A percentile compares a stretch with the other conserved stretches of the same genome.
These are phyloP conservation scores for Piper betle DNA, from an alignment of 164 flowering plant genomes.

Conservation along the genomic window DNA sequence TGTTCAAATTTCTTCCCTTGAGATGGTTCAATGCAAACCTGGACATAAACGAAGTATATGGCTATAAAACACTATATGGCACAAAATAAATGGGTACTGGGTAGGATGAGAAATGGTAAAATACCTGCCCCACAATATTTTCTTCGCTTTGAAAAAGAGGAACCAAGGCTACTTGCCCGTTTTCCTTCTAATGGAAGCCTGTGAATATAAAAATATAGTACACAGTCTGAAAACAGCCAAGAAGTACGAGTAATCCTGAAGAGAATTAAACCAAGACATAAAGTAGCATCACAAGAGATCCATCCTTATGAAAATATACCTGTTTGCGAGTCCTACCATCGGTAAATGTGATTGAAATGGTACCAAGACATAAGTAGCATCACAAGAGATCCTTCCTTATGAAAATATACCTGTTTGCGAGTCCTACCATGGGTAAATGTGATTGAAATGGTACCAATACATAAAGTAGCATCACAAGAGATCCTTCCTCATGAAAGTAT, in stretches of 20 bases:
- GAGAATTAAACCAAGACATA: neutral
- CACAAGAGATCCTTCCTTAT: too few species aligned
- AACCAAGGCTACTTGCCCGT: conserved; percentile 66
- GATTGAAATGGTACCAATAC: too few species aligned
- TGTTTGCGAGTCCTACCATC: conserved; percentile 86
- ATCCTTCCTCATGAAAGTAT: neutral
- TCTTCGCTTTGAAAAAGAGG: conserved; percentile 89
- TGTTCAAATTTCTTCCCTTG: conserved; percentile 98
- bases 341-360: conserved; percentile 55
- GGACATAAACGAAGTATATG: conserved; percentile 1
- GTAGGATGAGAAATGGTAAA: too few species aligned
- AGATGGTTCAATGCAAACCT: conserved; percentile 78
- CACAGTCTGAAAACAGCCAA: neutral
- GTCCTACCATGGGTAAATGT: too few species aligned
- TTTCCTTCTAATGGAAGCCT: conserved; percentile 78
- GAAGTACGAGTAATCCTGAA: neutral
- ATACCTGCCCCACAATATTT: conserved; percentile 79
- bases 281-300: neutral
- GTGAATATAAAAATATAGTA: neutral
- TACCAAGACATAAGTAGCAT: too few species aligned
- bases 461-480: neutral
- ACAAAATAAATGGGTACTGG: neutral
- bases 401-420: too few species aligned
- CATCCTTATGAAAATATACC: conserved; percentile 28
- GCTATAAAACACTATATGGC: neutral